phyloP scores from a whole-genome alignment of 805 yeast genomes.

The Crinitomyces ghanaensis region DNA sequence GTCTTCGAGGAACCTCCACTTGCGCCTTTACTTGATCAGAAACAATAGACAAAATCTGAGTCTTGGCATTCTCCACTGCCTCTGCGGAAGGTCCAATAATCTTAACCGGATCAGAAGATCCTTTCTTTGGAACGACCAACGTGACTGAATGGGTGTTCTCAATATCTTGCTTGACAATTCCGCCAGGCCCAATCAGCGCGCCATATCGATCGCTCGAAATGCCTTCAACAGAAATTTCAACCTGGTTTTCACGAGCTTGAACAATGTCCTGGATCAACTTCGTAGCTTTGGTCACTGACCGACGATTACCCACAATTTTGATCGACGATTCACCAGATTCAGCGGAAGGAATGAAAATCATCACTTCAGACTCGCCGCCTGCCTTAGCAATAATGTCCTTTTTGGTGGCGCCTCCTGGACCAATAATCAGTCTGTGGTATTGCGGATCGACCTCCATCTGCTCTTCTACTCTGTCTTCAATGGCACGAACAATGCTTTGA shows the following conservation, averaged over 20 bases:
- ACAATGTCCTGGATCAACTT: conserved; percentile 53
- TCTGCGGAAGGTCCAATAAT: conserved; percentile 54
- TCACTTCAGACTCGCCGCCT: conserved; percentile 42
- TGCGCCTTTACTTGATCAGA: conserved; percentile 44
- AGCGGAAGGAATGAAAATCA: conserved; percentile 60
- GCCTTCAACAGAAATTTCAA: conserved; percentile 15
- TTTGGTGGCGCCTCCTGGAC: conserved; percentile 64
- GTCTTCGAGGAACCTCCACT: conserved; percentile 44
- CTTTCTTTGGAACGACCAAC: conserved; percentile 54
- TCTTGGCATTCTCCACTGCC: conserved; percentile 50
- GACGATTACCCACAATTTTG: conserved; percentile 62
- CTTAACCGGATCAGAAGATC: conserved; percentile 35
- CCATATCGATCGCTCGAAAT: conserved; percentile 68
- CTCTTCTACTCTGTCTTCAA: conserved; percentile 48
- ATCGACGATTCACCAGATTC: conserved; percentile 41
- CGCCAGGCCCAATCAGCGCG: conserved; percentile 70
- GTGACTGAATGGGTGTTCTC: conserved; percentile 58
- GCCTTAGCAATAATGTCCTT: conserved; percentile 67
- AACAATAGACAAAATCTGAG: conserved; percentile 47
- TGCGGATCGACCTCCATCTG: conserved; percentile 59
- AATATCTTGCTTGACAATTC: conserved; percentile 57
- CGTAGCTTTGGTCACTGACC: conserved; percentile 57
- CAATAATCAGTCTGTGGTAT: conserved; percentile 65
- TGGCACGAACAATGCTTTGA: conserved; percentile 48
- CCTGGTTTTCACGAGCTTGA: conserved; percentile 40